A percentile compares a stretch with the other conserved stretches of the same genome.
Conservation (phyloP, 768 basidiomycete genomes). For the Tephrocybe sp. region DNA sequence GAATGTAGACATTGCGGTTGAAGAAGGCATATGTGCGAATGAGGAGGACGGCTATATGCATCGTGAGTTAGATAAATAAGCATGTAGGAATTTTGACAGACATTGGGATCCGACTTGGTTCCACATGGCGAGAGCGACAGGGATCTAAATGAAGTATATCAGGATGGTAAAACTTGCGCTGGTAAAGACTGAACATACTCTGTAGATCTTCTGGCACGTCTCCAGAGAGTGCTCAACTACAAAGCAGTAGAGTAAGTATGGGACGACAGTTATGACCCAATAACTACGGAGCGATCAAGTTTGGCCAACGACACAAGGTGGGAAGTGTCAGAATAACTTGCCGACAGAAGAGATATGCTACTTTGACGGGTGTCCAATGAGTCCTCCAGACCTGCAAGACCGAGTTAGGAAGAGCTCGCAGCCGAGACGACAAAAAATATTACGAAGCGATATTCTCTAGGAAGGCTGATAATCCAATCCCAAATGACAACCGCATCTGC, state of each 20-base stretch:
- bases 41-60: slow-evolving; percentile 62
- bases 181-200: slow-evolving; percentile 35
- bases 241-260: slow-evolving; percentile 76
- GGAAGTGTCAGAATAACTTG: slow-evolving; percentile 32
- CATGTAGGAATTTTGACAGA: slow-evolving; percentile 27
- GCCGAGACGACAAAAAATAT: slow-evolving; percentile 22
- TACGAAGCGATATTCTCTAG: slow-evolving; percentile 77
- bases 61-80: slow-evolving; percentile 9
- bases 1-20: slow-evolving; percentile 69
- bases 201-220: slow-evolving; percentile 69
- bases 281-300: slow-evolving; percentile 43
- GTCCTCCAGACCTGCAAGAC: slow-evolving; percentile 70
- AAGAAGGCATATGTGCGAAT: slow-evolving; percentile 87
- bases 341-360: slow-evolving; percentile 84
- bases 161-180: neutral
- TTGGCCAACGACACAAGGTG: slow-evolving; percentile 10
- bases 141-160: slow-evolving; percentile 47
- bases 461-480: slow-evolving; percentile 82
- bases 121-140: slow-evolving; percentile 82
- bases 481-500: slow-evolving; percentile 78
- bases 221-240: slow-evolving; percentile 63
- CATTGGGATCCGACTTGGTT: slow-evolving; percentile 84
- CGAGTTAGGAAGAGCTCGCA: slow-evolving; percentile 17
- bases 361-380: slow-evolving; percentile 80
- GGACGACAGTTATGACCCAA: slow-evolving; percentile 80